Percentiles rank a stretch among this genome's conserved stretches.
Conservation (phyloP, 192 early-diverging fungal species). For the Coemansia sp. region DNA sequence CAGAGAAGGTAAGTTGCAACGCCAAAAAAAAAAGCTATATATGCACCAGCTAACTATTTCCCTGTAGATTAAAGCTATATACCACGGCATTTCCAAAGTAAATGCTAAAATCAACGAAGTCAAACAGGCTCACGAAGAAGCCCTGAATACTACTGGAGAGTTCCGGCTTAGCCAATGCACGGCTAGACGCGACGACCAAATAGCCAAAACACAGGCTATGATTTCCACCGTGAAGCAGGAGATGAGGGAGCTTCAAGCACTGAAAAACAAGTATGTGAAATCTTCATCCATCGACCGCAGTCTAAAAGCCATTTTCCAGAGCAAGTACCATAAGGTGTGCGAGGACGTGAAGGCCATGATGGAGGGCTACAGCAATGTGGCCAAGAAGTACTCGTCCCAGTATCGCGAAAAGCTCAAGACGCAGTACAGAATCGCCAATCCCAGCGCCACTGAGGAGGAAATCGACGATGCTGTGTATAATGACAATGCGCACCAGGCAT, state of each 20-base stretch:
- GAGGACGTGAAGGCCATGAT: neutral
- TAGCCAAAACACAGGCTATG: neutral
- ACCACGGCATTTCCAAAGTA: neutral
- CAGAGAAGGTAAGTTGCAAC: neutral
- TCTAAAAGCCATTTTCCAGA: neutral
- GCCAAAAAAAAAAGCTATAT: neutral
- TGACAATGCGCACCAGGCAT: conserved; percentile 28
- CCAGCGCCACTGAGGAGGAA: conserved; percentile 21
- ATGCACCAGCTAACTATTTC: neutral
- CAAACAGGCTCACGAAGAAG: conserved; percentile 5
- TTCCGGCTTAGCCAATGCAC: conserved; percentile 6
- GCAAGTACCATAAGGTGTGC: conserved; percentile 1
- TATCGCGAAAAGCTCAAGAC: conserved; percentile 14
- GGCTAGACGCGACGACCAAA: conserved; percentile 3
- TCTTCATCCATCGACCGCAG: neutral
- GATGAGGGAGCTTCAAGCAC: neutral
- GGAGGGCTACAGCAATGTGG: neutral
- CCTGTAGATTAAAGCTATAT: neutral
- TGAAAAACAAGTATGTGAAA: conserved; percentile 1
- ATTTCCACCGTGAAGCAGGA: neutral
- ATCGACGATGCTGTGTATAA: conserved; percentile 26
- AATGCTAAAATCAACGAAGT: conserved; percentile 3
- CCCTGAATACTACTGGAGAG: conserved; percentile 1
- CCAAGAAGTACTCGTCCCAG: neutral
- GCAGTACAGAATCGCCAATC: conserved; percentile 30